A percentile compares a stretch with the other conserved stretches of the same genome.
Conservation (phyloP, 768 basidiomycete species). For the Hemileccinum rubropunctum region DNA sequence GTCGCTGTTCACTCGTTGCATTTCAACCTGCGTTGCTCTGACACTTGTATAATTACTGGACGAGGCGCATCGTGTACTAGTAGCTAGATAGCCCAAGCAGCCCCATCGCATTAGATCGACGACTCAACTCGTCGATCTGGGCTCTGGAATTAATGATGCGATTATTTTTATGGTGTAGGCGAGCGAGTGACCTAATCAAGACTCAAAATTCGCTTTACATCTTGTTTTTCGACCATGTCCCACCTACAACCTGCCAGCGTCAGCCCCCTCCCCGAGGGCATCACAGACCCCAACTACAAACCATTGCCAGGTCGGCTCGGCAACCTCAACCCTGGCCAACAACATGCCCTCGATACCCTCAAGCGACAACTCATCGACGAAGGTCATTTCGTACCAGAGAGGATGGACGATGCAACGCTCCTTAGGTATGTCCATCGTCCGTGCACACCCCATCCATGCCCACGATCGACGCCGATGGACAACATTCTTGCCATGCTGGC, state of each 20-base stretch:
- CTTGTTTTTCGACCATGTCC: constrained; percentile 26
- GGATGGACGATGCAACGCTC: constrained; percentile 71
- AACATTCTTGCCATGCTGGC: background rate
- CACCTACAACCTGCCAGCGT: constrained; percentile 42
- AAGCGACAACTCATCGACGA: constrained; percentile 60
- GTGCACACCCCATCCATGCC: background rate
- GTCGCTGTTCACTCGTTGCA: constrained; percentile 20
- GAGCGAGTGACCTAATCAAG: constrained; percentile 13
- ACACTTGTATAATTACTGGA: too few relatives aligned
- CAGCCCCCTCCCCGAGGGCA: constrained; percentile 53
- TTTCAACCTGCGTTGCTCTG: constrained; percentile 34
- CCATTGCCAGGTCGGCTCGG: constrained; percentile 74
- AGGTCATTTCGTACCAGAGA: constrained; percentile 54
- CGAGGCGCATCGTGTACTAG: constrained; percentile 23
- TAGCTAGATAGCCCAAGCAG: constrained; percentile 25
- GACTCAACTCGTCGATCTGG: constrained; percentile 35
- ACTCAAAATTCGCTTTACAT: constrained; percentile 8
- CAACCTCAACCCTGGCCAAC: constrained; percentile 66
- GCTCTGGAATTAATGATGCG: constrained; percentile 35
- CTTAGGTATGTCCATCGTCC: constrained; percentile 46
- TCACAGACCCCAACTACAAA: constrained; percentile 63
- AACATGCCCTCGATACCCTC: constrained; percentile 66
- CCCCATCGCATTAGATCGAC: constrained; percentile 32
- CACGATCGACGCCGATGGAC: constrained; percentile 18
- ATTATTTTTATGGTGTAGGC: constrained; percentile 9